Conservation (phyloP, 1,284 basidiomycete genomes). For the Trichosporon inkin region DNA sequence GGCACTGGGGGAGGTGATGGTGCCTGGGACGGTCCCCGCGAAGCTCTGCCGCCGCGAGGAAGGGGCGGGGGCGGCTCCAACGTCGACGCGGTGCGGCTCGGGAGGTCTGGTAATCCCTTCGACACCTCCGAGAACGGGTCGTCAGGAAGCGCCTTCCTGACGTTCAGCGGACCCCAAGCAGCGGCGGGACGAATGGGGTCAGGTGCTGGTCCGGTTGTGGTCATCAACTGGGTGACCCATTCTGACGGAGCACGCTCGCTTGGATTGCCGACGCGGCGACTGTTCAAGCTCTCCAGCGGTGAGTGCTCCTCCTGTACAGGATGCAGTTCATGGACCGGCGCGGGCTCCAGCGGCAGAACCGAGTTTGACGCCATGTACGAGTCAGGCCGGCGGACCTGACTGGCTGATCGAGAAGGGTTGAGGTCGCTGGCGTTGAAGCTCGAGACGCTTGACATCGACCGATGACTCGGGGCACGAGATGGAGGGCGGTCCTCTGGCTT, state of each 20-base stretch:
- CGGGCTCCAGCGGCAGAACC: not conserved
- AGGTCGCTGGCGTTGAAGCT: slow-evolving; percentile 4
- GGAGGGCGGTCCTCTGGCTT: not conserved
- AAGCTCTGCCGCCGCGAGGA: not conserved
- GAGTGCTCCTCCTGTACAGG: not conserved
- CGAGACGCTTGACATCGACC: not conserved
- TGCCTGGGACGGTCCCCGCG: not conserved
- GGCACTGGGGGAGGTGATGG: not conserved
- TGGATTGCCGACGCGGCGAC: not conserved
- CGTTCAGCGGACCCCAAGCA: slow-evolving; percentile 2
- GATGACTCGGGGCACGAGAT: not conserved
- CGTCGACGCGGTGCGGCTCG: not conserved
- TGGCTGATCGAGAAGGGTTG: not conserved
- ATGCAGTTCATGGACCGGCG: not conserved
- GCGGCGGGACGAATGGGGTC: not conserved
- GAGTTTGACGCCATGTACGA: slow-evolving; percentile 4
- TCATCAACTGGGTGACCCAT: slow-evolving; percentile 1
- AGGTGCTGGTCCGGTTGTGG: not conserved
- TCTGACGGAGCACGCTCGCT: slow-evolving; percentile 1
- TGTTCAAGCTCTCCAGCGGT: not conserved
- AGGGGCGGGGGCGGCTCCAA: not conserved
- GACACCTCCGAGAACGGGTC: not conserved
- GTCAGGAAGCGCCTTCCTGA: not conserved
- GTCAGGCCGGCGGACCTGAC: not conserved
- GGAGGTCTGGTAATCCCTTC: not conserved